Evolutionary conservation across 257 asterid species (phyloP).

Genomic region (Solanum pinnatisectum): DNA sequence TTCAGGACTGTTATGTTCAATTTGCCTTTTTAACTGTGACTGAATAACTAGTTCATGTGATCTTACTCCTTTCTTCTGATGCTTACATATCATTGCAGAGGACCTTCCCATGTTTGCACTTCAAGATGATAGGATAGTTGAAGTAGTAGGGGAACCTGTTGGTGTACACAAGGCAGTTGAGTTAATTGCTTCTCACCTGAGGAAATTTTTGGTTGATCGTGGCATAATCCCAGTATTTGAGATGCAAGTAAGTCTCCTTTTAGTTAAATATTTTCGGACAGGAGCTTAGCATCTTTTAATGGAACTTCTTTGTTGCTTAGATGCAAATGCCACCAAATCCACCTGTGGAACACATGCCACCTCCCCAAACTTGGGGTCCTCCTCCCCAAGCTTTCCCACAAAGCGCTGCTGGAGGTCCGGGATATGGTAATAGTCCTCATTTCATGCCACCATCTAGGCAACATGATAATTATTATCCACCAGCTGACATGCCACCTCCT

Average conservation of each 20-base stretch:
- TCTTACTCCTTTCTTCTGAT: background rate
- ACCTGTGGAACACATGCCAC: conserved; percentile 65
- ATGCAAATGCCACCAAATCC: conserved; percentile 60
- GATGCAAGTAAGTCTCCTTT: conserved; percentile 55
- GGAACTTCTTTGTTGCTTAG: conserved; percentile 11
- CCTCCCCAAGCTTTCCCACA: conserved; percentile 67
- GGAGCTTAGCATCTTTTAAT: background rate
- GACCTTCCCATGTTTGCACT: conserved; percentile 78
- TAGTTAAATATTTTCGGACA: background rate
- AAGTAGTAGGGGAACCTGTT: conserved; percentile 76
- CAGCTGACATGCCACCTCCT: conserved; percentile 52
- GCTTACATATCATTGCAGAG: conserved; percentile 33
- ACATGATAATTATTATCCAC: conserved; percentile 63
- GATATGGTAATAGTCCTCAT: conserved; percentile 57
- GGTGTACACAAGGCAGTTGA: conserved; percentile 74
- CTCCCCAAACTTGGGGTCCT: conserved; percentile 74
- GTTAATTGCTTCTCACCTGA: conserved; percentile 66
- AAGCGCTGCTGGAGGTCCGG: conserved; percentile 45
- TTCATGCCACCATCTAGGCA: conserved; percentile 66
- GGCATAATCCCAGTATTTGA: conserved; percentile 69
- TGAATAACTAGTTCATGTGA: background rate
- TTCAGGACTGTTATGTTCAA: background rate
- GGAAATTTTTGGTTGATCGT: conserved; percentile 84
- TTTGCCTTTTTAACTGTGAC: background rate
- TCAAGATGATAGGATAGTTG: conserved; percentile 85